A percentile compares a stretch with the other conserved stretches of the same genome.
Conservation (phyloP, 805 yeast genomes). For the Pichia gijzeniarum region DNA sequence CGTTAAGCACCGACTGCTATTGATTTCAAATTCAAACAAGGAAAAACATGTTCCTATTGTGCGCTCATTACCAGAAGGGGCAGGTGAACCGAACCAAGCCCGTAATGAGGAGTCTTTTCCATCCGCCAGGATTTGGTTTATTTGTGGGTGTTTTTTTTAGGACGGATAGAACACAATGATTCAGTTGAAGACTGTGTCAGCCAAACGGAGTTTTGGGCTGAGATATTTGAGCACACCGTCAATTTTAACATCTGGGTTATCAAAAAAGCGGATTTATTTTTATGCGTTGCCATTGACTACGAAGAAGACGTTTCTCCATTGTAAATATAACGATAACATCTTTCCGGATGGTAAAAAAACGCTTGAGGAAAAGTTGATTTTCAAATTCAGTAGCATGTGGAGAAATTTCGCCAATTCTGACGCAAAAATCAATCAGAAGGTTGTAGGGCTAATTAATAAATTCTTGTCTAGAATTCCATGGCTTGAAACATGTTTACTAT, state of each 20-base stretch:
- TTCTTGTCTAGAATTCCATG: slow-evolving; percentile 65
- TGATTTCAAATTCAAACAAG: no score
- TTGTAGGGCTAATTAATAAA: slow-evolving; percentile 47
- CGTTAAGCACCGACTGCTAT: no score
- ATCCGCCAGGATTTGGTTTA: no score
- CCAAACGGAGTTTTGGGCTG: no score
- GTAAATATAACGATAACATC: slow-evolving; percentile 45
- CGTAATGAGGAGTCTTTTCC: no score
- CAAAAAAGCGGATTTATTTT: slow-evolving; percentile 40
- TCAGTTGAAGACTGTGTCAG: no score
- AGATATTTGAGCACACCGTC: neutral
- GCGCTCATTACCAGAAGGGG: no score
- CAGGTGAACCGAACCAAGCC: no score
- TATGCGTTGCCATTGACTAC: slow-evolving; percentile 69
- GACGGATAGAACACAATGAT: no score
- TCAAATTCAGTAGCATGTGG: slow-evolving; percentile 58
- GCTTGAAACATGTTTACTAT: slow-evolving; percentile 67
- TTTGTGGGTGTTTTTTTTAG: no score
- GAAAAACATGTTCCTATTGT: no score
- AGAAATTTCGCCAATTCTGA: slow-evolving; percentile 49
- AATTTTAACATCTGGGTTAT: neutral
- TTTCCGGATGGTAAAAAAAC: slow-evolving; percentile 29
- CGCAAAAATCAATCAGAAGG: slow-evolving; percentile 46
- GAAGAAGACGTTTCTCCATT: slow-evolving; percentile 54
- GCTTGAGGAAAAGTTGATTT: slow-evolving; percentile 37